Base-by-base conservation (phyloP, 2,329 filamentous ascomycete species). In the Beauveria sp. region DNA sequence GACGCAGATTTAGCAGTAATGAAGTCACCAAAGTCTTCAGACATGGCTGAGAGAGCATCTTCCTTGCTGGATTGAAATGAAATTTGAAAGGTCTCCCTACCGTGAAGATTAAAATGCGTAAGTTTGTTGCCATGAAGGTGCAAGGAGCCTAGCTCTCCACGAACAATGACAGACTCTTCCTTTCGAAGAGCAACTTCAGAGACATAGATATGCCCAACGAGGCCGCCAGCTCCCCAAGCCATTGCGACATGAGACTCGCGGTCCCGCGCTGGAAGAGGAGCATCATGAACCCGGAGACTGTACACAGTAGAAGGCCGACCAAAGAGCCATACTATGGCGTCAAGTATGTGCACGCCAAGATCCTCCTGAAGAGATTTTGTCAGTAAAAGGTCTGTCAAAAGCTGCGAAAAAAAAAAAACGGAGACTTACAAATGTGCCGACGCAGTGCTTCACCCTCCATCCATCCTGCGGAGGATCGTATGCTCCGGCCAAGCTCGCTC, bases 401-500 rank as follows among this genome's bases (percentile, higher is more conserved):
- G 28, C 28, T 28, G 28, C 8, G 28, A 4, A 9, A 9, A 8
- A 26, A 47, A 47, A 37, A 5, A 16, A n/a, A n/a, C n/a, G 0
- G 18, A 2, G 22, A 41, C 55, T 40, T 41, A 58, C 55, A 50
- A 58, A 58, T 41, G 55, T 58, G 4, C 55, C 55, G 14, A 58
- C 55, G 44, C n/a, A 28, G 34, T 58, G 44, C 44, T 3, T 14
- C 4, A 58, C 44, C 16, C 55, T 30, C 55, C 55, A 58, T 12
- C 55, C 55, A 28, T 58, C 55, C 16, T 50, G n/a, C 6, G 55
- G 55, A 20, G 55, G 55, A 50, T 58, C 30, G 5, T 58, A 58
- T 30, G 37, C 40, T 16, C 55, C 55, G 8, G 30, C 44, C 30
- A 58, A n/a, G 5, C 16, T 41, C 28, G 55, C 55, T 6, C 55